phyloP scores from a whole-genome alignment of 371 early-diverging fungal genomes.

The Smittium culicis region DNA sequence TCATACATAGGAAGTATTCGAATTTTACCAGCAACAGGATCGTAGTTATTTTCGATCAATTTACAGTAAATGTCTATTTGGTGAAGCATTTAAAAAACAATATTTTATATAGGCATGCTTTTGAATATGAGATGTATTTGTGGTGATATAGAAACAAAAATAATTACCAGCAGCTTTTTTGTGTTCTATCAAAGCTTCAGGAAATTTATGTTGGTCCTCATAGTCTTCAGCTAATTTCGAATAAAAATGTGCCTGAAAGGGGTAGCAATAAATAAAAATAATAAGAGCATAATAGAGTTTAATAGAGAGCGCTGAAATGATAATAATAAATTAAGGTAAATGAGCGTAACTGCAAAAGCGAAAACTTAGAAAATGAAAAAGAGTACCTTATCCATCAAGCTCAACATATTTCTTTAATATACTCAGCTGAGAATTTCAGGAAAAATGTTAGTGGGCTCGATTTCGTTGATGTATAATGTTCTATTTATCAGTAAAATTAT shows the following conservation, averaged over 20 bases:
- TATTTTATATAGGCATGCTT: background rate
- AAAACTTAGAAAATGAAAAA: too few species aligned
- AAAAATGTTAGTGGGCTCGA: too few species aligned
- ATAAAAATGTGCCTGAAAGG: slow-evolving; percentile 9
- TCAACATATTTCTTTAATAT: too few species aligned
- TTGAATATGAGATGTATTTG: background rate
- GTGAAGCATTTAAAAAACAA: background rate
- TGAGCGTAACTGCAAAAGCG: too few species aligned
- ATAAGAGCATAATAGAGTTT: too few species aligned
- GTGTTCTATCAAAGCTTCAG: slow-evolving; percentile 2
- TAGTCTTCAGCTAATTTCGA: slow-evolving; percentile 10
- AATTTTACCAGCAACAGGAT: slow-evolving; percentile 4
- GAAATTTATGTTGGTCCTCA: slow-evolving; percentile 3
- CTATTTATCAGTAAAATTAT: too few species aligned
- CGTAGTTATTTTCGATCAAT: background rate
- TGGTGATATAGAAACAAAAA: background rate
- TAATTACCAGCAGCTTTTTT: slow-evolving; percentile 8
- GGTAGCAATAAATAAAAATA: background rate
- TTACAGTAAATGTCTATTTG: slow-evolving; percentile 5
- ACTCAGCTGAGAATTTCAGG: too few species aligned
- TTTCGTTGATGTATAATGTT: too few species aligned
- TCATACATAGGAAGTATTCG: background rate
- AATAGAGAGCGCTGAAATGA: too few species aligned
- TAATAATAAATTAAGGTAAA: too few species aligned
- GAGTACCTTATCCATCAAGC: too few species aligned